Evolutionary conservation across 768 basidiomycete species (phyloP), one percentile per base, ranked within the genome.

Genomic region (Royoungia palumana): DNA sequence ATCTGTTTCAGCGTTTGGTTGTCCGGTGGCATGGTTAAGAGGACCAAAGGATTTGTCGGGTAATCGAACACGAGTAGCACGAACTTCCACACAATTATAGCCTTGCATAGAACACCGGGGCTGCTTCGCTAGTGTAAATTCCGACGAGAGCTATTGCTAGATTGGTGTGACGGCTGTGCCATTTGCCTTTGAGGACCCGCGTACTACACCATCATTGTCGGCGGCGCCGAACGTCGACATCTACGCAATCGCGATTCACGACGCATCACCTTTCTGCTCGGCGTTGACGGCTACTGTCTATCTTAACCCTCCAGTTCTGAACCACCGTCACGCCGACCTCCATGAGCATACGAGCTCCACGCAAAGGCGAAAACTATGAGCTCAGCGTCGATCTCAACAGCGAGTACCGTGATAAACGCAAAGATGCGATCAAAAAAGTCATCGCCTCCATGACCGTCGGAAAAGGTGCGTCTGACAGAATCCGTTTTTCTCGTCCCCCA

Each of bases 391-490:
- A 98, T 72, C 83, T 99, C 60, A 98, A 99, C 71, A 94, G 91
- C 64, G 90, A 96, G 64, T 97, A 95, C 72, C 81, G 85, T 53
- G 92, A 96, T 59, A 89, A 89, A 67, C 79, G 95, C 55, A 97
- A 96, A 71, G 95, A 98, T 83, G 96, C 95, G 4, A 98, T 98
- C 75, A 98, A 98, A 73, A 80, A 86, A 45, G 87, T 91, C 57
- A 97, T 99, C 67, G 95, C 96, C 46, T 94, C 93, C 54, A 97
- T 98, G 91, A 99, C 96, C 2, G 93, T 99, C 55, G 94, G 94
- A 46, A 99, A 98, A 83, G 94, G 93, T 86, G 63, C 61, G 74
- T 32, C 13, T 6, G 30, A 13, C 30, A 59, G 50, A 44, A 44
- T 43, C 35, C 21, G 25, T 32, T 32, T 10, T 17, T 35, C 40